These are phyloP conservation scores for Datura wrightii DNA, from an alignment of 257 asterid species.

Conservation along the genomic window DNA sequence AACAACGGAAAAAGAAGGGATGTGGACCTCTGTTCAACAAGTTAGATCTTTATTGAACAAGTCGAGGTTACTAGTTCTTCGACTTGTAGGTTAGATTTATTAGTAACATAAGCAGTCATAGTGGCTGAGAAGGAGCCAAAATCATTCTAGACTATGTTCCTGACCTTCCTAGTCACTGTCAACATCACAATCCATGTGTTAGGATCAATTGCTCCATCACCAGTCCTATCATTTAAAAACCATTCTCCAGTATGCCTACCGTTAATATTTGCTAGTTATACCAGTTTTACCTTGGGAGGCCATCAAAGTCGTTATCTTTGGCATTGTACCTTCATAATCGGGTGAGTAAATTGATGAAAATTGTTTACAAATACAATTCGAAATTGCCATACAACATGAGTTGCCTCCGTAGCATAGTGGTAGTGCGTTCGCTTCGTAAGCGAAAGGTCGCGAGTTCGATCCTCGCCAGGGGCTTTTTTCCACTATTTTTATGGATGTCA, in stretches of 20 bases:
- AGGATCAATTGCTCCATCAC: not conserved
- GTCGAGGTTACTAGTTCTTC: too few relatives aligned
- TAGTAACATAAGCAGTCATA: too few relatives aligned
- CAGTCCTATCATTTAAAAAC: not conserved
- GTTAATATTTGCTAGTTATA: not conserved
- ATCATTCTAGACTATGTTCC: not conserved
- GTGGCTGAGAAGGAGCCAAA: too few relatives aligned
- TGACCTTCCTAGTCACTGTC: not conserved
- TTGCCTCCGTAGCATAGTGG: slow-evolving; percentile 97
- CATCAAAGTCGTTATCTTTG: not conserved
- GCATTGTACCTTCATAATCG: too few relatives aligned
- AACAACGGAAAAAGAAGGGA: too few relatives aligned
- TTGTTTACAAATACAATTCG: too few relatives aligned
- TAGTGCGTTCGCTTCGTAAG: slow-evolving; percentile 99
- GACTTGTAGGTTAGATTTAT: too few relatives aligned
- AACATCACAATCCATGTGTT: not conserved
- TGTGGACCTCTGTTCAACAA: too few relatives aligned
- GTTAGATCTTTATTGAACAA: too few relatives aligned
- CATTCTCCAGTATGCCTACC: not conserved
- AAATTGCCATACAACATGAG: rapidly evolving
- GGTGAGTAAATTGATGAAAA: too few relatives aligned
- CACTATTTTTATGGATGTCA: too few relatives aligned
- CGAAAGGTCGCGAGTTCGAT: slow-evolving; percentile 99
- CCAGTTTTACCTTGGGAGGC: not conserved
- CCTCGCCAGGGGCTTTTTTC: slow-evolving; percentile 83